Percentiles rank a stretch among this genome's conserved stretches.
These are phyloP conservation scores for Calonectria multiphialidica DNA, from an alignment of 2,329 filamentous ascomycete species.

Conservation along the genomic window DNA sequence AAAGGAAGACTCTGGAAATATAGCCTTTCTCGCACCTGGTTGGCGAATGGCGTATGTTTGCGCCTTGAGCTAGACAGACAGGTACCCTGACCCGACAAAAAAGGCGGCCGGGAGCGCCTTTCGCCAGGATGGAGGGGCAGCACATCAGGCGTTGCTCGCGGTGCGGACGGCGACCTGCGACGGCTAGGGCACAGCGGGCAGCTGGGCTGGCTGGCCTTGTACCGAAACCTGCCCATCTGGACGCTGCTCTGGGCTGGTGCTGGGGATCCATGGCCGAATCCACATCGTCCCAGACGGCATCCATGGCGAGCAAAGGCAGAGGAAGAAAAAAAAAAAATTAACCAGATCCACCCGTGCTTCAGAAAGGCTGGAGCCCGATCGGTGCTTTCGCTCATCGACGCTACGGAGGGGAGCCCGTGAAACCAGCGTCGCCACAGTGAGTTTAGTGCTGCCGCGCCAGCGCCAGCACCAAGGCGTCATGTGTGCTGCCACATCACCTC, in stretches of 20 bases:
- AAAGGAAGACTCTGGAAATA: background rate
- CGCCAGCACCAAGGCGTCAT: slow-evolving; percentile 21
- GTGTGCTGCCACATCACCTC: slow-evolving; percentile 24
- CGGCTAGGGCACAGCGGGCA: background rate
- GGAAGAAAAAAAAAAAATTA: background rate
- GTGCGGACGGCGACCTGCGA: background rate
- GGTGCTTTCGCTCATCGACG: background rate
- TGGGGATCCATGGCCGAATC: slow-evolving; percentile 1
- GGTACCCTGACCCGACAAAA: background rate
- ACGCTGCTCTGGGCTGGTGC: background rate
- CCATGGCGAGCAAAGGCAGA: background rate
- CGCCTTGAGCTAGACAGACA: background rate
- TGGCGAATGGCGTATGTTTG: background rate
- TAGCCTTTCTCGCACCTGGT: background rate
- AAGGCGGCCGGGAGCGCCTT: background rate
- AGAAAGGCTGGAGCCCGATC: background rate
- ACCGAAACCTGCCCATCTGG: background rate
- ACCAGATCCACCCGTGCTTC: background rate
- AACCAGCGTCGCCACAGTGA: slow-evolving; percentile 9
- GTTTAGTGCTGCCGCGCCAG: slow-evolving; percentile 22
- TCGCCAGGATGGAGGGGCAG: background rate
- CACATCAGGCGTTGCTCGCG: background rate
- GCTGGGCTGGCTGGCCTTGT: background rate
- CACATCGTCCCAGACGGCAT: slow-evolving; percentile 2
- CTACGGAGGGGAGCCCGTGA: slow-evolving; percentile 8